These are phyloP conservation scores for Ambrosia hybrid DNA, from an alignment of 140 eudicot genomes.

Conservation along the genomic window DNA sequence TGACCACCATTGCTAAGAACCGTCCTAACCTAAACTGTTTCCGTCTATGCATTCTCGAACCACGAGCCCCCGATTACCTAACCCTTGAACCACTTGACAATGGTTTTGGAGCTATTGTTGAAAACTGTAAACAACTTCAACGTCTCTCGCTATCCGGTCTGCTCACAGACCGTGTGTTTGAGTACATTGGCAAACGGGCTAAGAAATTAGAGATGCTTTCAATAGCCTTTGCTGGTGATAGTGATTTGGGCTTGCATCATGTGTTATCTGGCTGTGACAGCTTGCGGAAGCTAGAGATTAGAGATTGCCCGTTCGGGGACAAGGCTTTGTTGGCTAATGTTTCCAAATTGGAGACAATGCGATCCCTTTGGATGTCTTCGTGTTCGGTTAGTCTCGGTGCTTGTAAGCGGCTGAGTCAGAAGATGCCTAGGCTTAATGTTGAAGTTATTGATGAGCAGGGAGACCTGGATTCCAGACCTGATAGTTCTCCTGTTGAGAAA, in stretches of 20 bases:
- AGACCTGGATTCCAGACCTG: conserved; percentile 42
- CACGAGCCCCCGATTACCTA: conserved; percentile 37
- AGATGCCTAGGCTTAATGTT: conserved; percentile 80
- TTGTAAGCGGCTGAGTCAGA: conserved; percentile 67
- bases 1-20: conserved; percentile 58
- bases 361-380: conserved; percentile 99
- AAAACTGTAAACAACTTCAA: conserved; percentile 36
- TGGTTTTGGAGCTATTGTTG: conserved; percentile 54
- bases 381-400: conserved; percentile 83
- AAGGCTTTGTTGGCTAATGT: conserved; percentile 73
- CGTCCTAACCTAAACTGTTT: conserved; percentile 54
- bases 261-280: conserved; percentile 51
- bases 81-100: conserved; percentile 43
- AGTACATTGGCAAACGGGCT: conserved; percentile 42
- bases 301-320: conserved; percentile 68
- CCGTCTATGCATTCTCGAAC: conserved; percentile 45
- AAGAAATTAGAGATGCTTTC: conserved; percentile 52
- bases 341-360: conserved; percentile 95
- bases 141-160: conserved; percentile 50
- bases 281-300: conserved; percentile 45
- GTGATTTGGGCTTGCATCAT: conserved; percentile 41
- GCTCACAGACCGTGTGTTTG: conserved; percentile 45
- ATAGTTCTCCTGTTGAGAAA: conserved; percentile 60
- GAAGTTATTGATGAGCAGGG: conserved; percentile 75
- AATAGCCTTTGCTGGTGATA: conserved; percentile 56